phyloP scores from a whole-genome alignment of 352 stramenopile genomes.

The Globisporangium cederbergense region DNA sequence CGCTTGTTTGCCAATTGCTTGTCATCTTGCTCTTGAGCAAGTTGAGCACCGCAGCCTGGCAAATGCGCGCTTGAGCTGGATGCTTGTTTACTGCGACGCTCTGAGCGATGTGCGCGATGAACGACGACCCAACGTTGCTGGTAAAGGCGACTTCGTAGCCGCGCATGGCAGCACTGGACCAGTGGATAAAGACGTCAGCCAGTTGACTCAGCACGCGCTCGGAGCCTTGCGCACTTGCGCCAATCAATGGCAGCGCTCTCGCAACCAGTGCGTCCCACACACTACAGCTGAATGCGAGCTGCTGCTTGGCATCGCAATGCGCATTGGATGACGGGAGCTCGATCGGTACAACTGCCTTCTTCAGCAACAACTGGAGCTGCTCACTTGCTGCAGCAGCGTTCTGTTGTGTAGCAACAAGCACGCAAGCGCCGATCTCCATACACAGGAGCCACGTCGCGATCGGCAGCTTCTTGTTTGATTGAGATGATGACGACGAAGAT shows the following conservation, averaged over 20 bases:
- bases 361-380: background rate
- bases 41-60: background rate
- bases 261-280: conserved; percentile 8
- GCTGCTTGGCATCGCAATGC: conserved; percentile 9
- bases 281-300: conserved; percentile 6
- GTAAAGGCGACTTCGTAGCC: conserved; percentile 35
- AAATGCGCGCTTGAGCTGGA: background rate
- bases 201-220: conserved; percentile 8
- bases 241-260: background rate
- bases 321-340: conserved; percentile 3
- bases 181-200: conserved; percentile 26
- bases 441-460: conserved; percentile 4
- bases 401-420: background rate
- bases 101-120: conserved; percentile 21
- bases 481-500: background rate
- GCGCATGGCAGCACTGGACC: conserved; percentile 29
- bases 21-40: background rate
- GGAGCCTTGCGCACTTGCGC: background rate
- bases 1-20: conserved; percentile 4
- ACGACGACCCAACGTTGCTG: conserved; percentile 20
- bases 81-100: background rate
- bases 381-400: background rate
- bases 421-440: conserved; percentile 10
- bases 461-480: background rate
- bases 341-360: background rate